Evolutionary conservation across 2,329 filamentous ascomycete genomes (phyloP).

Genomic region (Bipolaris cookei): DNA sequence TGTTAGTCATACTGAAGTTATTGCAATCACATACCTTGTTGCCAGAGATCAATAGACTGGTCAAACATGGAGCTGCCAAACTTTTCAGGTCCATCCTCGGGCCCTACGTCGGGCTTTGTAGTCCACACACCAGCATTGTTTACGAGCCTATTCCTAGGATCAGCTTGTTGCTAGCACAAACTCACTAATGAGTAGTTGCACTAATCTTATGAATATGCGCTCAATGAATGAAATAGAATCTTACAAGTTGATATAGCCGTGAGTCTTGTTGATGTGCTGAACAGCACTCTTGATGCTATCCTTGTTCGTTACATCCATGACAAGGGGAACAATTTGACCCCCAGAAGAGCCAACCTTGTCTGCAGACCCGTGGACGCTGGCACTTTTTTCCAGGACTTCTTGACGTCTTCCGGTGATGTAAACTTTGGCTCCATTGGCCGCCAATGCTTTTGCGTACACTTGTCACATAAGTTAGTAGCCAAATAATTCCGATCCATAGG

Average conservation of each 20-base stretch:
- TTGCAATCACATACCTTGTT: not conserved
- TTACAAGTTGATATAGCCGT: not conserved
- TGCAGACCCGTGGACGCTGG: not conserved
- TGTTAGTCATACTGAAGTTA: not conserved
- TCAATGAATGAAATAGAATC: not conserved
- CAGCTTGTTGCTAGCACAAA: not conserved
- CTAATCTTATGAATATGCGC: not conserved
- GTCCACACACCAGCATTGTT: constrained; percentile 1
- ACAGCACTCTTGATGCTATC: not conserved
- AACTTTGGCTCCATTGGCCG: not conserved
- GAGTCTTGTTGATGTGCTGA: not conserved
- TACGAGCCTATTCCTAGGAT: not conserved
- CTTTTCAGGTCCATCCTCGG: not conserved
- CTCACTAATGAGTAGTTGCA: not conserved
- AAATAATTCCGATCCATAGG: not conserved
- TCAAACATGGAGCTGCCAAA: constrained; percentile 1
- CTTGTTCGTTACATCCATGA: not conserved
- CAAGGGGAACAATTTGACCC: constrained; percentile 1
- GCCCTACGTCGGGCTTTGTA: not conserved
- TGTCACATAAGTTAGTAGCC: not conserved
- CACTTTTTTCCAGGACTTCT: constrained; percentile 2
- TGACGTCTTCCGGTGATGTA: constrained; percentile 4
- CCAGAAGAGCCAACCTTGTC: not conserved
- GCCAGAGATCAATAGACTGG: constrained; percentile 2
- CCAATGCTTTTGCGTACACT: constrained; percentile 1